phyloP scores from a whole-genome alignment of 2,329 filamentous ascomycete genomes.

The Colletotrichum euphorbiae region DNA sequence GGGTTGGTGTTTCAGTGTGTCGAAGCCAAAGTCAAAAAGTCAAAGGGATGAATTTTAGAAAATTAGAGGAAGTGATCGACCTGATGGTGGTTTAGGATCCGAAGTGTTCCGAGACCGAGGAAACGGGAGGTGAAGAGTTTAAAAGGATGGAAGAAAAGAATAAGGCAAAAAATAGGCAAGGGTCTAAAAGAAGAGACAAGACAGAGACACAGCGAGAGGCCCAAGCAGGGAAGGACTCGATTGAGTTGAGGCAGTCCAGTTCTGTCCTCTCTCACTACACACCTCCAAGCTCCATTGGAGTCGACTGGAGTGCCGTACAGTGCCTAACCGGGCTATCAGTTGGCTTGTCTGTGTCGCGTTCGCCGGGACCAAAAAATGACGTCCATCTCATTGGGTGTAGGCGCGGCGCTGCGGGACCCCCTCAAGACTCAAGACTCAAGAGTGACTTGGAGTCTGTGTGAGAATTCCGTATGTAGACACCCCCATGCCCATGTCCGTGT shows the following conservation, averaged over 20 bases:
- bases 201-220: constrained; percentile 22
- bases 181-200: constrained; percentile 23
- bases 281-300: constrained; percentile 11
- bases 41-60: constrained; percentile 27
- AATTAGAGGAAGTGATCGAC: constrained; percentile 20
- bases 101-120: constrained; percentile 18
- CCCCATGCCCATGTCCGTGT: constrained; percentile 25
- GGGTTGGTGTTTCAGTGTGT: constrained; percentile 19
- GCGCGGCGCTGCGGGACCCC: constrained; percentile 18
- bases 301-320: constrained; percentile 19
- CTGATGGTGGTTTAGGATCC: constrained; percentile 7
- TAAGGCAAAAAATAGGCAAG: constrained; percentile 35
- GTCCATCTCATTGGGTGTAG: constrained; percentile 34
- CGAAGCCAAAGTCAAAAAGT: background rate
- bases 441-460: constrained; percentile 5
- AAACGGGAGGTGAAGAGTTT: constrained; percentile 34
- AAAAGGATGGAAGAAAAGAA: constrained; percentile 32
- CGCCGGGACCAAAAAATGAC: constrained; percentile 39
- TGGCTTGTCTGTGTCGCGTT: constrained; percentile 35
- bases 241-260: constrained; percentile 39
- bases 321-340: constrained; percentile 24
- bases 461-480: constrained; percentile 14
- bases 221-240: constrained; percentile 37
- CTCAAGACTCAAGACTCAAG: background rate
- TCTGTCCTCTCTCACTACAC: constrained; percentile 8